Evolutionary conservation across 2,329 filamentous ascomycete species (phyloP).

Genomic region (Phyllosticta citriasiana): DNA sequence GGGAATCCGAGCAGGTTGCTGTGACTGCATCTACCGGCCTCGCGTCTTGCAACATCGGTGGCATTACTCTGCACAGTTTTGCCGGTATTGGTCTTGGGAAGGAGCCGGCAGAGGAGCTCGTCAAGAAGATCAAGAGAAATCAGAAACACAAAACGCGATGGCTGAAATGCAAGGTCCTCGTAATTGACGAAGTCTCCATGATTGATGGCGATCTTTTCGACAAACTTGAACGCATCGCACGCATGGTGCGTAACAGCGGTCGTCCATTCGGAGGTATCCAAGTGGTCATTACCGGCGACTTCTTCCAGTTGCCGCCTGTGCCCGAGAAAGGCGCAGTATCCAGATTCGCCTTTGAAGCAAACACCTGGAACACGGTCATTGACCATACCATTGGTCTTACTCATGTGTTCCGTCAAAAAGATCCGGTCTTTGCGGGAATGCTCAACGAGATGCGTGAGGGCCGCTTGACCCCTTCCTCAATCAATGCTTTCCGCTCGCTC

Average conservation of each 20-base stretch:
- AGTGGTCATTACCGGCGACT: constrained; percentile 89
- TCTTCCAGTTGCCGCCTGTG: constrained; percentile 93
- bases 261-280: constrained; percentile 94
- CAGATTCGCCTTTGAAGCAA: constrained; percentile 88
- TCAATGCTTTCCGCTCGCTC: constrained; percentile 64
- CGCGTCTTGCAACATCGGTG: constrained; percentile 92
- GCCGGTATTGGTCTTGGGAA: constrained; percentile 92
- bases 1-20: constrained; percentile 74
- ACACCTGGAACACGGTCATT: constrained; percentile 84
- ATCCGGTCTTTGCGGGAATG: constrained; percentile 84
- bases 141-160: constrained; percentile 80
- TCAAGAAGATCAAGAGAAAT: constrained; percentile 87
- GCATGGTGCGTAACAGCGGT: constrained; percentile 79
- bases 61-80: constrained; percentile 92
- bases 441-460: constrained; percentile 96
- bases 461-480: constrained; percentile 64
- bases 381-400: constrained; percentile 93
- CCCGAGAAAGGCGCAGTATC: constrained; percentile 64
- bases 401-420: constrained; percentile 92
- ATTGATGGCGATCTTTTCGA: constrained; percentile 95
- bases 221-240: constrained; percentile 82
- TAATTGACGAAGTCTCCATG: constrained; percentile 97
- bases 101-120: constrained; percentile 65
- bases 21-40: constrained; percentile 94
- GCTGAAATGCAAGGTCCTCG: constrained; percentile 75